Evolutionary conservation across 352 stramenopile species (phyloP).

Genomic region (Globisporangium ultimum): DNA sequence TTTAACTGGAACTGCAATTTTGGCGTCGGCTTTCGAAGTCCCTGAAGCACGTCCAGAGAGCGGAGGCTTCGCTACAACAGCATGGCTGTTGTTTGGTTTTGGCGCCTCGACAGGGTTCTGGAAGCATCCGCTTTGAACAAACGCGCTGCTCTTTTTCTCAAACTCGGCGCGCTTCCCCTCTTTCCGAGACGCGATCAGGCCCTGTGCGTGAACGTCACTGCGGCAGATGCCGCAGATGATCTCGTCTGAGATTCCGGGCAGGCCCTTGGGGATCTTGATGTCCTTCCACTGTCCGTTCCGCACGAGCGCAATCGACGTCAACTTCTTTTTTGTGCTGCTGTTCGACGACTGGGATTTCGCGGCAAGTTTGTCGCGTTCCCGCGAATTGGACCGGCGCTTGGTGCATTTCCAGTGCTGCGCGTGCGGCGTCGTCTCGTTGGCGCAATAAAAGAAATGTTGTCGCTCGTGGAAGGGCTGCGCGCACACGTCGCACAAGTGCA

Average conservation of each 20-base stretch:
- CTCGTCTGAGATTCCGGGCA: constrained; percentile 44
- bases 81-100: background rate
- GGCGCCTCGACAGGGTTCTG: constrained; percentile 34
- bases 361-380: constrained; percentile 19
- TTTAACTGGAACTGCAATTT: constrained; percentile 2
- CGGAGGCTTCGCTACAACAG: background rate
- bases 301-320: constrained; percentile 45
- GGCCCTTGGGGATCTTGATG: constrained; percentile 45
- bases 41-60: background rate
- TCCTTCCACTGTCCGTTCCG: constrained; percentile 56
- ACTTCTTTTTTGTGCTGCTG: constrained; percentile 50
- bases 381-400: constrained; percentile 39
- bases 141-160: constrained; percentile 55
- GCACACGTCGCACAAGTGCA: constrained; percentile 61
- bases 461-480: constrained; percentile 68
- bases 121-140: constrained; percentile 60
- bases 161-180: constrained; percentile 49
- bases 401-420: constrained; percentile 79
- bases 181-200: constrained; percentile 48
- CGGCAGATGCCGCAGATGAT: constrained; percentile 61
- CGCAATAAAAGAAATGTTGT: constrained; percentile 79
- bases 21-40: constrained; percentile 7
- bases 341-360: constrained; percentile 13
- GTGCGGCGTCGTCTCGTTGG: constrained; percentile 33
- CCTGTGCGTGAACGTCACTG: constrained; percentile 43